Base-by-base conservation (phyloP, 129 eudicot species). In the Apium graveolens region DNA sequence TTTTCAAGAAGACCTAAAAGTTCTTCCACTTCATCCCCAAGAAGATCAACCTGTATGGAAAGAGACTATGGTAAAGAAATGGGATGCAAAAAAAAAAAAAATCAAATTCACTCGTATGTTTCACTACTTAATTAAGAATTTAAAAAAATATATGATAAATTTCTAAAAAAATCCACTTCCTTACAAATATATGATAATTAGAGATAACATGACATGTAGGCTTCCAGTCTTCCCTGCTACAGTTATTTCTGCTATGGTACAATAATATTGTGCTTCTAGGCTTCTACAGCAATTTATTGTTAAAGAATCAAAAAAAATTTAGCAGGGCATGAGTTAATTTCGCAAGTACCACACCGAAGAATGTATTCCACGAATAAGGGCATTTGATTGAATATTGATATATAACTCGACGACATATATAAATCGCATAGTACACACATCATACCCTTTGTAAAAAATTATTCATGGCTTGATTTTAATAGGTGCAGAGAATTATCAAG, bases 1-100 rank as follows among this genome's bases (percentile, higher is more conserved):
- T 96, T 96, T 78, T 92, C 89, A 69, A 92, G 96, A 63, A 90
- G 91, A 21, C 89, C 86, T 77, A 86, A 46, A 51, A 92, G 91
- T 39, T 87, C 77, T 37, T 96, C 99, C 55, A 96, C 99, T 82
- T 96, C 97, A 85, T 96, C 99, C 35, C 99, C 99, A 80, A 96
- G 82, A 70, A 92, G 90, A 87, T 96, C 99, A 83, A 96, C 99
- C 99, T 96, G 88, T 62, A 79, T 63, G 27, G 6, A 37, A 32
- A 45, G 69, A 78, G 75, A 80, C 82, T n/a, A 12, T 39, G 70
- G 77, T 83, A 76, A 77, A 27, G 62, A 74, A 65, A 74, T 43
- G 55, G 49, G 27, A 20, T 31, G 45, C 24, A 17, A 17, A 9
- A 53, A n/a, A n/a, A n/a, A n/a, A n/a, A n/a, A 53, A 45, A 42